phyloP scores from a whole-genome alignment of 352 stramenopile species.

The Peronospora farinosa region DNA sequence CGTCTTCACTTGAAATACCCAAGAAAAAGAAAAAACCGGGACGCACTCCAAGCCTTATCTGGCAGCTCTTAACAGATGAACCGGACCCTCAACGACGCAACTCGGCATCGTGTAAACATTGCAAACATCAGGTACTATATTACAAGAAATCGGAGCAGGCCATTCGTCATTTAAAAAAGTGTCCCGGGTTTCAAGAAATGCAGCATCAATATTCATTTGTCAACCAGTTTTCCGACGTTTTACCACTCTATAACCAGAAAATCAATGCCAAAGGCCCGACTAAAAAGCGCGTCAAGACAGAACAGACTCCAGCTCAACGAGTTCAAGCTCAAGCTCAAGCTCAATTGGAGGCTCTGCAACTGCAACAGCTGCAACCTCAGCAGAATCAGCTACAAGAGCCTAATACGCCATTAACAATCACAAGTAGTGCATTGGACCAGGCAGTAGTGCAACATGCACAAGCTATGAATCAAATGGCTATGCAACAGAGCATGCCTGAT shows the following conservation, averaged over 20 bases:
- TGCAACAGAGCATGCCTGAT: conserved; percentile 68
- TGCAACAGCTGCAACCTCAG: conserved; percentile 4
- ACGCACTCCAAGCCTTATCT: conserved; percentile 63
- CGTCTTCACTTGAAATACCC: not conserved
- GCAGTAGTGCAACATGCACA: conserved; percentile 54
- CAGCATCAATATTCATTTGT: conserved; percentile 82
- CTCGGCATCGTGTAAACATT: conserved; percentile 73
- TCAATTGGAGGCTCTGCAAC: conserved; percentile 16
- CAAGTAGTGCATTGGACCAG: conserved; percentile 37
- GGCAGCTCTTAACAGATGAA: conserved; percentile 78
- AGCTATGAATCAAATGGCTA: conserved; percentile 66
- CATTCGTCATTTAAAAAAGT: conserved; percentile 80
- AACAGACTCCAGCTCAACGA: conserved; percentile 17
- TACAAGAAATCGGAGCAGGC: conserved; percentile 86
- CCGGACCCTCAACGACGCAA: conserved; percentile 72
- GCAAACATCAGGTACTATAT: conserved; percentile 79
- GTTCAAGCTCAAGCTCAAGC: conserved; percentile 11
- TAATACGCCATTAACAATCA: conserved; percentile 18
- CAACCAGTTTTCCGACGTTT: conserved; percentile 68
- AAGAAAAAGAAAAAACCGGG: conserved; percentile 76
- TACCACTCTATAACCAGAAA: conserved; percentile 82
- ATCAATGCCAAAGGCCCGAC: conserved; percentile 56
- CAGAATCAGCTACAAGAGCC: conserved; percentile 12
- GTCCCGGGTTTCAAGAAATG: conserved; percentile 64
- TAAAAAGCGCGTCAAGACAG: conserved; percentile 59